These are phyloP conservation scores for Fragilariopsis cylindrus DNA, from an alignment of 108 stramenopile species.

Conservation along the genomic window DNA sequence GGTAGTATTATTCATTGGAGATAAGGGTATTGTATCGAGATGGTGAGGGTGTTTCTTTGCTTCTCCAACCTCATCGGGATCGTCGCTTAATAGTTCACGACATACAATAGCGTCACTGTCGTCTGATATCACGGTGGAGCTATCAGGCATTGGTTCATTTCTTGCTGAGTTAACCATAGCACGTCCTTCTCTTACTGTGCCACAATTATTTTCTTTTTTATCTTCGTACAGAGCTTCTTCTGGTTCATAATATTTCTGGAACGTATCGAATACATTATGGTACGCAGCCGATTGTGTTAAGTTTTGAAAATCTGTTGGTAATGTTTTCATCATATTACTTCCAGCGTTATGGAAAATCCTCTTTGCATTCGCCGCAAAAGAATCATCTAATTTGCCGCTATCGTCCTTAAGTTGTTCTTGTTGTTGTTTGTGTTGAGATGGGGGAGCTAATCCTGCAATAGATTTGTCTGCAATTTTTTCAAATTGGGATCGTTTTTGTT, in stretches of 20 bases:
- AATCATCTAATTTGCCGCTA: neutral
- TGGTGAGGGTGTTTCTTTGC: neutral
- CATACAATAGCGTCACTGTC: neutral
- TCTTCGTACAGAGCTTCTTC: neutral
- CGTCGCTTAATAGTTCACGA: neutral
- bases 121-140: too few species aligned
- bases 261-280: conserved; percentile 14
- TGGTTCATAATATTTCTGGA: conserved; percentile 12
- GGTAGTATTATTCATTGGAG: too few species aligned
- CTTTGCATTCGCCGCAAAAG: conserved; percentile 16
- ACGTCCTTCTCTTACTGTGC: neutral
- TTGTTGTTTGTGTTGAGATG: neutral
- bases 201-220: neutral
- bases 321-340: conserved; percentile 14
- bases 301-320: conserved; percentile 17
- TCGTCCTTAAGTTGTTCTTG: conserved; percentile 1
- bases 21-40: too few species aligned
- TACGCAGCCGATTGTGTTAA: conserved; percentile 17
- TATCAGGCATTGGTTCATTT: neutral
- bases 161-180: neutral
- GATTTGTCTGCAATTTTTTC: conserved; percentile 14
- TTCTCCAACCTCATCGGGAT: neutral
- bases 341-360: conserved; percentile 6
- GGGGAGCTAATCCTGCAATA: conserved; percentile 1
- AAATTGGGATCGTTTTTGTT: conserved; percentile 8